Conservation (phyloP, 441 rosid genomes). For the Melastoma candidum region DNA sequence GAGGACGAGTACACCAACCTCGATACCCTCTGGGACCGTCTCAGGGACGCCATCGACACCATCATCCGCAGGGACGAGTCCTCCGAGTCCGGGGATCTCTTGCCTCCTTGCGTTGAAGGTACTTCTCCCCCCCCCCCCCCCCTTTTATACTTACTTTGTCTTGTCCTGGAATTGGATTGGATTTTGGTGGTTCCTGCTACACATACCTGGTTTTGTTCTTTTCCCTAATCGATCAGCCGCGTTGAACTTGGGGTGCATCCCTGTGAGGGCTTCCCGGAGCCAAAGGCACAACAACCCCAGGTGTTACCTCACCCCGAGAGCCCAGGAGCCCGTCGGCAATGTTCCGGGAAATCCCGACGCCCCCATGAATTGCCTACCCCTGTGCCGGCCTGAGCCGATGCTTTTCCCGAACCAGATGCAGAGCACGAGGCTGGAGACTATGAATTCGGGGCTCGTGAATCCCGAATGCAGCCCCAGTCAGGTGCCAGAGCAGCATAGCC, state of each 20-base stretch:
- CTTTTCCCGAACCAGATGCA: slow-evolving; percentile 27
- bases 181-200: neutral
- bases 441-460: slow-evolving; percentile 17
- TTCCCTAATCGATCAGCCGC: slow-evolving; percentile 52
- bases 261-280: slow-evolving; percentile 93
- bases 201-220: neutral
- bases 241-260: slow-evolving; percentile 85
- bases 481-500: slow-evolving; percentile 18
- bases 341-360: slow-evolving; percentile 27
- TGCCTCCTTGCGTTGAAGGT: slow-evolving; percentile 99
- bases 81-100: slow-evolving; percentile 70
- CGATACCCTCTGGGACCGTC: slow-evolving; percentile 81
- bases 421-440: slow-evolving; percentile 23
- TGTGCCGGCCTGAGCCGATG: slow-evolving; percentile 16
- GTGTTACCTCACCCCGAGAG: slow-evolving; percentile 64
- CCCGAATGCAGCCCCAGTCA: slow-evolving; percentile 20
- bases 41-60: slow-evolving; percentile 81
- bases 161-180: neutral
- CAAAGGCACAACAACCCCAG: slow-evolving; percentile 77
- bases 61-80: slow-evolving; percentile 82
- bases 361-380: slow-evolving; percentile 18
- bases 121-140: slow-evolving; percentile 1
- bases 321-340: slow-evolving; percentile 39
- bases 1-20: slow-evolving; percentile 78
- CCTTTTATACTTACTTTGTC: slow-evolving; percentile 14